A percentile compares a stretch with the other conserved stretches of the same genome.
Evolutionary conservation across 306 rosid genomes (phyloP).

Genomic region (Ochetophila trinervis): DNA sequence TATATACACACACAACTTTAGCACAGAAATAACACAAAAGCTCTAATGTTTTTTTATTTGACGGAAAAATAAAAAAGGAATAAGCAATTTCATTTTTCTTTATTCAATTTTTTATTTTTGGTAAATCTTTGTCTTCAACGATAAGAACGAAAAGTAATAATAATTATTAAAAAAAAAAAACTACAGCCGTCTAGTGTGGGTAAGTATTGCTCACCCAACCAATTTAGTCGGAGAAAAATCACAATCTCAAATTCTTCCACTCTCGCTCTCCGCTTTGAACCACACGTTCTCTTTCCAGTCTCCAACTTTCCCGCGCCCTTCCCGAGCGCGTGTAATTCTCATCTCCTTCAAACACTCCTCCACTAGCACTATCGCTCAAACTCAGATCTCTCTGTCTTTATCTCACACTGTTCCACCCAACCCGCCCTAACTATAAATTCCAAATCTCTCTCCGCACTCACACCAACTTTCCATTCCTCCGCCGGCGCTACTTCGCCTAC

Average conservation of each 20-base stretch:
- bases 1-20: too few species aligned
- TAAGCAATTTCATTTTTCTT: too few species aligned
- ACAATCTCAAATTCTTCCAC: not conserved
- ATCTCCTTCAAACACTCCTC: not conserved
- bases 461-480: not conserved
- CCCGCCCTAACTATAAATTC: conserved; percentile 3
- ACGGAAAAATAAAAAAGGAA: too few species aligned
- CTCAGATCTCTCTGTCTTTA: not conserved
- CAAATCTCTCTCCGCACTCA: not conserved
- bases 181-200: not conserved
- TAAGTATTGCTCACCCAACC: not conserved
- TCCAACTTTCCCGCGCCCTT: not conserved
- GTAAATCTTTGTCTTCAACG: too few species aligned
- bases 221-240: too few species aligned
- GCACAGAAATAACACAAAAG: too few species aligned
- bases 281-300: not conserved
- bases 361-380: not conserved
- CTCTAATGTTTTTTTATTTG: too few species aligned
- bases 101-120: too few species aligned
- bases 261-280: not conserved
- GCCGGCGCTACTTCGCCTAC: not conserved
- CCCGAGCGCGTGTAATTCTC: conserved; percentile 16
- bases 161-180: too few species aligned
- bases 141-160: too few species aligned
- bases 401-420: too few species aligned